Evolutionary conservation across 495 filamentous ascomycete genomes (phyloP), one percentile per base, ranked within the genome.

Genomic region (Xylaria nigripes): DNA sequence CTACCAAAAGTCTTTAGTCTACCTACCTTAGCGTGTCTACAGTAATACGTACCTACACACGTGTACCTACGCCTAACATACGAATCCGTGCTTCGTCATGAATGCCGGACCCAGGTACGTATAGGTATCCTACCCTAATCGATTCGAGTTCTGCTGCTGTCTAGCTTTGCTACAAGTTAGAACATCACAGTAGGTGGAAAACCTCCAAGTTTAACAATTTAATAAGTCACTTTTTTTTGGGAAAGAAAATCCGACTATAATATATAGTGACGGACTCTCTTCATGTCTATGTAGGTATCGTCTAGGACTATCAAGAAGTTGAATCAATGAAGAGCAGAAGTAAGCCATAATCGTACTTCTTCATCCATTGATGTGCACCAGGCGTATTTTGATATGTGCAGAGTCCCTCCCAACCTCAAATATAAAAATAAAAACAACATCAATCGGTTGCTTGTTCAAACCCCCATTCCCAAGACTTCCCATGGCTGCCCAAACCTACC

Each of bases 401-500:
- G 18, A 51, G 16, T 24, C 25, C 49, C 29, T 18, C n/a, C 8
- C 49, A 24, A 19, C 8, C 44, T 40, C 30, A 15, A 32, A 10
- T 5, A 10, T 10, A 4, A 10, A 5, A 36, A 15, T 2, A 29
- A 54, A 48, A 54, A 18, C 27, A 29, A 48, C 36, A 54, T 23
- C 24, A 36, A 43, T 48, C 21, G 32, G 23, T 47, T 27, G 45
- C 45, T 27, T 12, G 29, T 48, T 21, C 34, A 27, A 44, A 32
- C 44, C 45, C n/a, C 45, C 51, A 48, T 54, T 45, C 51, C 32
- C 21, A 48, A 36, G 27, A 22, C 18, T 32, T 29, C 24, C 30
- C 44, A 54, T 41, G 45, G 40, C 6, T 19, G 22, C 34, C 13
- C 19, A 22, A n/a, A 32, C 32, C 21, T 15, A 30, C 51, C 51